Base-by-base conservation (phyloP, 176 grass and related monocot species). In the Lolium multiflorum region DNA sequence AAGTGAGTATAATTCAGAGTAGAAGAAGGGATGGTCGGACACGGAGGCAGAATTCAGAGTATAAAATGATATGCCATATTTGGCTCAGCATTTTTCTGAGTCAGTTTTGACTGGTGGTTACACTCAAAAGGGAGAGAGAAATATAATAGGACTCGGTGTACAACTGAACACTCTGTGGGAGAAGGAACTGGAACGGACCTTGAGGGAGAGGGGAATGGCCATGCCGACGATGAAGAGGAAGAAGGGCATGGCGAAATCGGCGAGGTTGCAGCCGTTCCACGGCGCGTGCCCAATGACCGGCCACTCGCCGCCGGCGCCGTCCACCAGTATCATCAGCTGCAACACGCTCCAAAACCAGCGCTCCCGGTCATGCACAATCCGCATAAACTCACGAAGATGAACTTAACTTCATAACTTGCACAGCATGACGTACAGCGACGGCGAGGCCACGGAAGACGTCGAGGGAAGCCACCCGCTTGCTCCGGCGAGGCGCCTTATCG, bases 181-280 rank as follows among this genome's bases (percentile, higher is more conserved):
- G 18, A 61, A 43, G 6, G 16, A 4, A 39, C 7, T 7, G 57
- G 20, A 24, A 38, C 7, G 68, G 51, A 98, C 96, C 96, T 98
- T 98, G 78, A 95, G 96, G 81, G 96, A 95, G 41, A 98, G 96
- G 18, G 96, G 96, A 47, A 95, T 92, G 52, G 96, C 96, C 89
- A 98, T 91, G 76, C 96, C 96, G 2, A 98, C 91, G 83, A 98
- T 98, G 86, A 98, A 98, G 79, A 98, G 93, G 78, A 98, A 98
- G 90, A 84, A 98, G 37, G 96, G 96, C 96, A 98, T 98, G 80
- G 89, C 96, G 78, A 95, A 98, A 56, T 98, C 93, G 5, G 96
- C 96, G 44, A 98, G 96, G 84, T 98, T 93, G 88, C 96, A 98
- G 38, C 93, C 93, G 24, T 96, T 84, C 96, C 96, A 98, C 3